Percentiles rank a stretch among this genome's conserved stretches.
phyloP scores from a whole-genome alignment of 371 early-diverging fungal genomes.

The Mortierella sp. region DNA sequence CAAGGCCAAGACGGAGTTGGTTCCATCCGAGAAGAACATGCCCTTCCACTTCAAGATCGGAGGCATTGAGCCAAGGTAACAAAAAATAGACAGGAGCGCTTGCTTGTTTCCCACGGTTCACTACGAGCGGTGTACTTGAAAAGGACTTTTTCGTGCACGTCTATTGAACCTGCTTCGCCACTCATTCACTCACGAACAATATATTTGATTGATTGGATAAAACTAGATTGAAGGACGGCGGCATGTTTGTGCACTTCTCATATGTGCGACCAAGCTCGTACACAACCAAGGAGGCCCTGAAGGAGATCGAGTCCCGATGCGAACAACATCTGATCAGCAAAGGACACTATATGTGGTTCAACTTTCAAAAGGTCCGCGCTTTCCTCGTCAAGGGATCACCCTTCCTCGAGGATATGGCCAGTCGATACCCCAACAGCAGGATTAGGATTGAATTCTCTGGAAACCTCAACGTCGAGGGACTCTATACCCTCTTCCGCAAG shows the following conservation, averaged over 20 bases:
- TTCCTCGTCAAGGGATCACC: conserved; percentile 82
- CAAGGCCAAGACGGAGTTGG: conserved; percentile 45
- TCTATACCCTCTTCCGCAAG: conserved; percentile 79
- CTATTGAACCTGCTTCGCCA: neutral
- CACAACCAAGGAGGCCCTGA: conserved; percentile 41
- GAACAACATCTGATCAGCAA: conserved; percentile 57
- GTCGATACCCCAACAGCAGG: conserved; percentile 72
- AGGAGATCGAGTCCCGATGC: conserved; percentile 51
- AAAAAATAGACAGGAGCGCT: no score
- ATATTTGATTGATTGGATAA: neutral
- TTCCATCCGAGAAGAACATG: conserved; percentile 57
- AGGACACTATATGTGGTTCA: conserved; percentile 67
- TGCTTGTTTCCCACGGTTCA: no score
- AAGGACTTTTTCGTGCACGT: neutral
- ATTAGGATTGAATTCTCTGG: conserved; percentile 30
- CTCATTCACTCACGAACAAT: neutral
- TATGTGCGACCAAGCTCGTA: conserved; percentile 44
- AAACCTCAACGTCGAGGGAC: conserved; percentile 69
- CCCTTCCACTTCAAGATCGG: conserved; percentile 60
- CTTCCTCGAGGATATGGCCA: conserved; percentile 87
- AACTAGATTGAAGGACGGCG: conserved; percentile 61
- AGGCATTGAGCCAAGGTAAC: conserved; percentile 61
- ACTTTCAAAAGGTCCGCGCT: conserved; percentile 67
- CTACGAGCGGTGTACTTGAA: no score
- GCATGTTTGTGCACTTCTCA: conserved; percentile 64